Evolutionary conservation across 192 early-diverging fungal genomes (phyloP), one percentile per base, ranked within the genome.

Genomic region (Coemansia sp.): DNA sequence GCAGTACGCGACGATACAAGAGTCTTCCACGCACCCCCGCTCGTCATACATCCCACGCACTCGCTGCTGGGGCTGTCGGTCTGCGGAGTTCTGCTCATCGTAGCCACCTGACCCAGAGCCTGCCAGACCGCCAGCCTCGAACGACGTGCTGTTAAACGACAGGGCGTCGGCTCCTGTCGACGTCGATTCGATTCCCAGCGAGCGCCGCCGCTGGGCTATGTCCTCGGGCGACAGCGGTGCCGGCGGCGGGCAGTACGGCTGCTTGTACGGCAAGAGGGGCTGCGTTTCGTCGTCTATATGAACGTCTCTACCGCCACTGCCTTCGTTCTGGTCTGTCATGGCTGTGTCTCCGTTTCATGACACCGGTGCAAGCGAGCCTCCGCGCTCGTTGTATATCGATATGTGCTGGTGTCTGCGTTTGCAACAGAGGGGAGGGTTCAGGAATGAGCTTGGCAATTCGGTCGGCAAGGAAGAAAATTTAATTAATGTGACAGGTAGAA

Each of bases 221-320:
- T 79, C 76, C 35, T 79, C 76, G 32, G 71, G 61, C 50, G 76
- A 79, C 50, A 79, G 57, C 9, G 76, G 76, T 29, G 65, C 43
- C 19, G 76, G 76, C 11, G 76, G 76, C 15, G 76, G 76, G 20
- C 76, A 67, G 41, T 79, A 79, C 2, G 67, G 62, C 35, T 43
- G 58, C 1, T 15, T 40, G 50, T 64, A 64, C 33, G 63, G 42
- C 20, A 73, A 35, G 17, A 73, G 67, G 20, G 65, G 69, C 5
- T 11, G 53, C 8, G 35, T 60, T 34, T 65, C 67, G 60, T 66
- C 48, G 50, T 57, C 33, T 36, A 57, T n/a, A 29, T 13, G 2
- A 2, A 13, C 19, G 32, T 14, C 19, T 13, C 25, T 34, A 14
- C 33, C 35, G 22, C 53, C 32, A 20, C 53, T 15, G 17, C 14